Percentiles rank a stretch among this genome's conserved stretches.
Evolutionary conservation across 2,329 filamentous ascomycete genomes (phyloP).

Genomic region (Tolypocladium endophyticum): DNA sequence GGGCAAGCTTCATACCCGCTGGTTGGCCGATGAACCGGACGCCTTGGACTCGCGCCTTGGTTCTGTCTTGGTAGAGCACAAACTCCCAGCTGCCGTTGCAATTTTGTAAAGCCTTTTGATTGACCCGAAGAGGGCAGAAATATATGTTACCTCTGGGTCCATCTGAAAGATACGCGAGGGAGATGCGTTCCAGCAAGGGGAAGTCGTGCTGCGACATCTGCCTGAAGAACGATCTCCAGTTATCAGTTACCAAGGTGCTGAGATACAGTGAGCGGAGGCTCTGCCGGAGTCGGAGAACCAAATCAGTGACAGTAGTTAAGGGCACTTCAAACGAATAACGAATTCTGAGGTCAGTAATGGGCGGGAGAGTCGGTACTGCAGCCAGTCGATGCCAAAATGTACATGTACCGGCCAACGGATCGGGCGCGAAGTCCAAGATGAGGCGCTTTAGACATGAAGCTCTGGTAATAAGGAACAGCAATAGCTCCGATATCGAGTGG

Average conservation of each 20-base stretch:
- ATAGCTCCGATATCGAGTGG: neutral
- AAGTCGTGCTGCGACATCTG: neutral
- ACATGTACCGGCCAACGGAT: neutral
- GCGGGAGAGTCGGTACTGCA: neutral
- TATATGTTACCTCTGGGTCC: neutral
- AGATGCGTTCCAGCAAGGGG: neutral
- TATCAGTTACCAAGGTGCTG: neutral
- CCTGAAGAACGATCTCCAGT: neutral
- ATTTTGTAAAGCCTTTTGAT: neutral
- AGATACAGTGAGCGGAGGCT: neutral
- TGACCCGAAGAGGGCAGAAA: neutral
- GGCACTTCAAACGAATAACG: neutral
- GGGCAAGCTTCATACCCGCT: neutral
- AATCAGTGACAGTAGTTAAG: neutral
- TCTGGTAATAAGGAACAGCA: neutral
- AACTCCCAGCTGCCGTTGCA: neutral
- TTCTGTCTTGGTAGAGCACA: too few species aligned
- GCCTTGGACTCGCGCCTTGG: neutral
- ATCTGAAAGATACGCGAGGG: neutral
- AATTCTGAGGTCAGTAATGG: neutral
- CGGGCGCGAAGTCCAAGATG: neutral
- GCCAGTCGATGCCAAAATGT: neutral
- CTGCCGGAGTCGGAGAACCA: neutral
- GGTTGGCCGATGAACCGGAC: neutral
- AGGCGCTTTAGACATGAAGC: neutral